A percentile compares a stretch with the other conserved stretches of the same genome.
These are phyloP conservation scores for Tilletia indica DNA, from an alignment of 1,284 basidiomycete species.

Conservation along the genomic window DNA sequence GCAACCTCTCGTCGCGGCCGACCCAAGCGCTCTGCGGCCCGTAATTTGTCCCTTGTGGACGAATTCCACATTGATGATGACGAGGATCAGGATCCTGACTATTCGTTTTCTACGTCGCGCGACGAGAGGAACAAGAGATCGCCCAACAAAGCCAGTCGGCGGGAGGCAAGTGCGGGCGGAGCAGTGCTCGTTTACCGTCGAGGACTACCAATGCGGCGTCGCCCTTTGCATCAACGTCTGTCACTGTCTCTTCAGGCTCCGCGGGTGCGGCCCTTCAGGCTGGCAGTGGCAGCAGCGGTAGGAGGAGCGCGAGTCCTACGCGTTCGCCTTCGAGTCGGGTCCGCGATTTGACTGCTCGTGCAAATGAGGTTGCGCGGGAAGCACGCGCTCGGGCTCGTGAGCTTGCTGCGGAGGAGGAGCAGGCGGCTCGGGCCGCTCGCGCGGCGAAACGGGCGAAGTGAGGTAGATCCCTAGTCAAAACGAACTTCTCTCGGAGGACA, in stretches of 20 bases:
- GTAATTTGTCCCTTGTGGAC: conserved; percentile 3
- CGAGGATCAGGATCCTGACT: conserved; percentile 13
- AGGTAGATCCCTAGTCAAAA: too few relatives aligned
- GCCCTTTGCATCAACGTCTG: too few relatives aligned
- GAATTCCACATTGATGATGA: not conserved
- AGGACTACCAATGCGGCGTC: too few relatives aligned
- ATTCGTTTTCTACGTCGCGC: too few relatives aligned
- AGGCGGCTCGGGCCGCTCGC: conserved; percentile 1
- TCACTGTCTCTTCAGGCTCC: too few relatives aligned
- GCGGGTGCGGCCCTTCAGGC: too few relatives aligned
- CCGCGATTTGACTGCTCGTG: not conserved
- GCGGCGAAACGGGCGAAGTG: not conserved
- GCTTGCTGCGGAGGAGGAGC: not conserved
- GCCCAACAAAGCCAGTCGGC: too few relatives aligned
- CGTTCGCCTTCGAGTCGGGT: not conserved
- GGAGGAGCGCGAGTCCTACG: not conserved
- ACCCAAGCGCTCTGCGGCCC: not conserved
- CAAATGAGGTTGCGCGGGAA: not conserved
- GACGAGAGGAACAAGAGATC: too few relatives aligned
- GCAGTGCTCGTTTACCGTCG: too few relatives aligned
- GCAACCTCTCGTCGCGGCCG: not conserved
- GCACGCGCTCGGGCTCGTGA: not conserved
- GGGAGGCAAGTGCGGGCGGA: too few relatives aligned
- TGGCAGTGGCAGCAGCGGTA: not conserved
- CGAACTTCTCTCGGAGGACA: too few relatives aligned